Percentiles rank a stretch among this genome's conserved stretches.
Conservation (phyloP, 768 basidiomycete genomes). For the Podaxis sp. region DNA sequence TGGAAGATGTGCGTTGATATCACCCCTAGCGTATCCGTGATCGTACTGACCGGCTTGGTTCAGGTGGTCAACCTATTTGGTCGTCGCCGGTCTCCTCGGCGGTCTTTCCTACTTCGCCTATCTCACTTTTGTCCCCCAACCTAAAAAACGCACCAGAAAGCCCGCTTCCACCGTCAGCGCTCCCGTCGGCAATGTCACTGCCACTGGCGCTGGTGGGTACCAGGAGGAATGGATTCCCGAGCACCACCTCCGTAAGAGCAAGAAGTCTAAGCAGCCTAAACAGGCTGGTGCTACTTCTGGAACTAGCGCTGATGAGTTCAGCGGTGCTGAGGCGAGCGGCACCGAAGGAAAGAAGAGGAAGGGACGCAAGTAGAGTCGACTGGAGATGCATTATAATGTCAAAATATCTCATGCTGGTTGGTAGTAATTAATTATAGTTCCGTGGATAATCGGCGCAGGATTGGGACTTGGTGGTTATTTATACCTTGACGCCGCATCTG, state of each 20-base stretch:
- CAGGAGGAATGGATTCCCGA: slow-evolving; percentile 94
- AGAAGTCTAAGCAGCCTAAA: slow-evolving; percentile 46
- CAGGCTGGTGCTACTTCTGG: slow-evolving; percentile 44
- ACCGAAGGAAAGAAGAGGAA: slow-evolving; percentile 61
- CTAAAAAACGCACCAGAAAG: slow-evolving; percentile 57
- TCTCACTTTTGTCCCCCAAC: slow-evolving; percentile 60
- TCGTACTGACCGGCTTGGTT: not conserved
- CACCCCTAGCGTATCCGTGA: not conserved
- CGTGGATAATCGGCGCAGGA: not conserved
- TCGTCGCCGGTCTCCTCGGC: slow-evolving; percentile 63
- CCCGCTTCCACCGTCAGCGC: slow-evolving; percentile 45
- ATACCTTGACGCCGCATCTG: not conserved
- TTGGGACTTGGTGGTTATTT: slow-evolving; percentile 2
- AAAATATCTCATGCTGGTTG: slow-evolving; percentile 12
- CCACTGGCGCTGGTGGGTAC: slow-evolving; percentile 68
- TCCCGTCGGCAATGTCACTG: slow-evolving; percentile 58
- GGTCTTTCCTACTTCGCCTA: slow-evolving; percentile 67
- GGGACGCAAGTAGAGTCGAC: slow-evolving; percentile 38
- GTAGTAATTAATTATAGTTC: slow-evolving; percentile 9
- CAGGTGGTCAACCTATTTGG: slow-evolving; percentile 69
- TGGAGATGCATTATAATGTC: not conserved
- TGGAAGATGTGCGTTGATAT: slow-evolving; percentile 63
- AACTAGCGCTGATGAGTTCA: slow-evolving; percentile 65
- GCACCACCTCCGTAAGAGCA: slow-evolving; percentile 75
- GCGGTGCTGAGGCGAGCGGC: slow-evolving; percentile 64